phyloP scores from a whole-genome alignment of 148 eudicot genomes.

The Fagopyrum tataricum region DNA sequence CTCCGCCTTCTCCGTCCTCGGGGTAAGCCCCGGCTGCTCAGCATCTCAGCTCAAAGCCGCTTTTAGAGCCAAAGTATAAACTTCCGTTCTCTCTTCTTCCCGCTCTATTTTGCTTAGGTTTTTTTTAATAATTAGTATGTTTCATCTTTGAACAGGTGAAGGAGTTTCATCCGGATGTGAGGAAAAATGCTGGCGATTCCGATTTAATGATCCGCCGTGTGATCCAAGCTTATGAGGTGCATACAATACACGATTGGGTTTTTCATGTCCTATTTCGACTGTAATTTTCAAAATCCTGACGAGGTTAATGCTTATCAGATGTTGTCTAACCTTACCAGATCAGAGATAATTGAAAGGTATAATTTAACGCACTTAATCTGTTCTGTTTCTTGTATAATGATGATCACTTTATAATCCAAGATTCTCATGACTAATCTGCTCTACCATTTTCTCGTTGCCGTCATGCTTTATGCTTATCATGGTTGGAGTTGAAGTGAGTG shows the following conservation, averaged over 20 bases:
- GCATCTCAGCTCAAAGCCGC: constrained; percentile 67
- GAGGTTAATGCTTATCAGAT: constrained; percentile 30
- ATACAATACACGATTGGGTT: neutral
- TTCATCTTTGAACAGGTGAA: constrained; percentile 48
- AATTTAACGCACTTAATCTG: neutral
- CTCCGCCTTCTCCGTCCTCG: constrained; percentile 64
- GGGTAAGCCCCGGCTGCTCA: constrained; percentile 54
- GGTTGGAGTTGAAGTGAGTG: constrained; percentile 52
- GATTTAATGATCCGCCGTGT: constrained; percentile 77
- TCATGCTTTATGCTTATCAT: too few species aligned
- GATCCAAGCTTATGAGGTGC: constrained; percentile 88
- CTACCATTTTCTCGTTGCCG: neutral
- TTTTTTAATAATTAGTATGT: neutral
- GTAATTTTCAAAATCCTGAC: too few species aligned
- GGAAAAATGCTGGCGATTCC: constrained; percentile 38
- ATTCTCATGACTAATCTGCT: neutral
- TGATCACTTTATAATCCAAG: neutral
- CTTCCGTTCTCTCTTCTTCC: neutral
- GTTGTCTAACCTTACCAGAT: constrained; percentile 54
- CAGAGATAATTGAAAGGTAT: constrained; percentile 90
- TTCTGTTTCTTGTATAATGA: neutral
- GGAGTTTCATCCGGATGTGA: constrained; percentile 93
- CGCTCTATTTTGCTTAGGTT: neutral
- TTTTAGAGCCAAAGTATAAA: constrained; percentile 68
- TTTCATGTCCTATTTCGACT: neutral